Evolutionary conservation across 495 filamentous ascomycete species (phyloP), one percentile per base, ranked within the genome.

Genomic region (Trypethelium eluteriae): DNA sequence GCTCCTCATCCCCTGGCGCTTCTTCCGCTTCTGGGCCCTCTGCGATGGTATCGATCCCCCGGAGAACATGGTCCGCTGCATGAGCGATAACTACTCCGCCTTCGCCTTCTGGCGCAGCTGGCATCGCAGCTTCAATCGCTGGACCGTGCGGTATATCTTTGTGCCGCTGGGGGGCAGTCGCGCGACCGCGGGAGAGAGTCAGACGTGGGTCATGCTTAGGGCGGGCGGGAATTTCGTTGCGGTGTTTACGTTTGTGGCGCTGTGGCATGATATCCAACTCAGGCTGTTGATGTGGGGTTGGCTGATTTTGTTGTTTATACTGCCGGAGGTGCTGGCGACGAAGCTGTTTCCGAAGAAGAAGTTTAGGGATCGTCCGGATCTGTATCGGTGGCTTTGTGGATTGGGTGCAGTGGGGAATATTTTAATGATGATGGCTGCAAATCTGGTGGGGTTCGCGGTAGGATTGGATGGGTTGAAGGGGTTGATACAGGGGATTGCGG

Each of bases 181-280:
- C 69, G 25, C 25, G 25, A 25, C 25, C 25, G 25, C 25, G 25
- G 1, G 53, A 66, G 16, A 77, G 79, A 2, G 62, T 59, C 53
- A 18, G 25, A 32, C 68, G 14, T 75, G 71, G 72, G 74, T 76
- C 6, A 81, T 76, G 63, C 78, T 81, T 1, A 70, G 84, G n/a
- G 74, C 75, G 2, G 76, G 88, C 46, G 74, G 86, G 41, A 96
- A 93, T 62, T 91, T 89, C 72, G 79, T 92, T 11, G 78, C 86
- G n/a, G 89, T 96, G 2, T 99, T 99, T 74, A 96, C 92, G 2
- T 99, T 99, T 69, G 94, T 99, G 38, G 94, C 95, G 5, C 80
- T 99, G 47, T 99, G 94, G 94, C 94, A 99, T 76, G 94, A 99
- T 71, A 95, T 99, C 74, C 86, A 93, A 72, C 83, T 97, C n/a